Percentiles rank a stretch among this genome's conserved stretches.
These are phyloP conservation scores for Clathrospora elynae DNA, from an alignment of 2,329 filamentous ascomycete genomes.

Conservation along the genomic window DNA sequence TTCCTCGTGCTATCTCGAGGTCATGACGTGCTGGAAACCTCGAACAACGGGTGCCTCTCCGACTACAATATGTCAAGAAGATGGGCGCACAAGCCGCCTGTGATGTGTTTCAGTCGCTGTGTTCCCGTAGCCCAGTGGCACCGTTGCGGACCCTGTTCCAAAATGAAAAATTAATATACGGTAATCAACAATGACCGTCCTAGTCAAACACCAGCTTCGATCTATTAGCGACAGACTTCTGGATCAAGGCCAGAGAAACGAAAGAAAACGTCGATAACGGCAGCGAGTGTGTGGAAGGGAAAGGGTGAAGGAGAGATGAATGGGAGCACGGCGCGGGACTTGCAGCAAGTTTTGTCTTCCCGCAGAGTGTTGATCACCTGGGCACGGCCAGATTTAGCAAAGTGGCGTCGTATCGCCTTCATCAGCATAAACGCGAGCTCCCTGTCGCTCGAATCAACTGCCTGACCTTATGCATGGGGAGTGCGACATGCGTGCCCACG, in stretches of 20 bases:
- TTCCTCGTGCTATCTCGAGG: constrained; percentile 5
- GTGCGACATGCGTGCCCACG: background rate
- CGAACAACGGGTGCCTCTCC: constrained; percentile 5
- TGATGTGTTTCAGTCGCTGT: constrained; percentile 18
- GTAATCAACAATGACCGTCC: constrained; percentile 15
- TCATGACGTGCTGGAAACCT: constrained; percentile 9
- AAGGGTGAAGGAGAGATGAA: constrained; percentile 19
- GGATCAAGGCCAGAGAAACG: constrained; percentile 10
- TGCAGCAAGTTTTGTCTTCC: constrained; percentile 31
- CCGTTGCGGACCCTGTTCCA: constrained; percentile 21
- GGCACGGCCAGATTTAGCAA: constrained; percentile 36
- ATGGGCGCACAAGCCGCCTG: constrained; percentile 12
- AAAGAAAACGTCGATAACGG: constrained; percentile 17
- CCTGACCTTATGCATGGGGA: background rate
- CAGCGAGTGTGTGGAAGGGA: constrained; percentile 34
- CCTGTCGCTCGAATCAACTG: constrained; percentile 7
- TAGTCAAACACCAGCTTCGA: background rate
- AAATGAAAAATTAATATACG: constrained; percentile 7
- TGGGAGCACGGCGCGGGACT: constrained; percentile 23
- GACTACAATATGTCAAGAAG: constrained; percentile 1
- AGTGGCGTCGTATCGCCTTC: constrained; percentile 21
- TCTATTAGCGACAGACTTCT: constrained; percentile 7
- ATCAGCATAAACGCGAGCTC: too few species aligned
- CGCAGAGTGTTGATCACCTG: constrained; percentile 35
- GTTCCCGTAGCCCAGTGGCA: constrained; percentile 18